Percentiles rank a stretch among this genome's conserved stretches.
These are phyloP conservation scores for Sugiyamaella qingdaonensis DNA, from an alignment of 805 yeast genomes.

Conservation along the genomic window DNA sequence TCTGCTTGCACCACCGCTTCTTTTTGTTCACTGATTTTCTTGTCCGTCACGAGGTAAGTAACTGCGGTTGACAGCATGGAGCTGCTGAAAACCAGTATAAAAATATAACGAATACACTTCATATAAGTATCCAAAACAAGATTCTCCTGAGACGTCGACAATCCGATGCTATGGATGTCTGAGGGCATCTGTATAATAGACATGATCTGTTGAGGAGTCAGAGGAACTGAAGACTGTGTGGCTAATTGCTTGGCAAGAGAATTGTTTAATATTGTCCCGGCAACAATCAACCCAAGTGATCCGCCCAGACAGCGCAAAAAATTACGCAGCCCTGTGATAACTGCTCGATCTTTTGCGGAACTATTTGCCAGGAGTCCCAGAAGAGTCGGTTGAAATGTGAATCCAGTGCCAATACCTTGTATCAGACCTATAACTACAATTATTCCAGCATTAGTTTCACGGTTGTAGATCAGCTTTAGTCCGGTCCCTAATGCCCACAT, in stretches of 20 bases:
- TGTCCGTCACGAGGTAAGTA: slow-evolving; percentile 19
- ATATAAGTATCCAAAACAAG: slow-evolving; percentile 19
- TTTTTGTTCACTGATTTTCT: not conserved
- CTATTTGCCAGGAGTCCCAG: slow-evolving; percentile 55
- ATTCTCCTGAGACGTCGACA: slow-evolving; percentile 7
- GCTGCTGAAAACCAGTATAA: slow-evolving; percentile 15
- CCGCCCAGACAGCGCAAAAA: slow-evolving; percentile 58
- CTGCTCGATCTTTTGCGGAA: slow-evolving; percentile 50
- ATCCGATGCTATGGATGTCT: slow-evolving; percentile 4
- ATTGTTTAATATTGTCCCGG: slow-evolving; percentile 24
- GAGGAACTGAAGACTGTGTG: slow-evolving; percentile 9
- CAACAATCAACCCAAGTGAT: slow-evolving; percentile 53
- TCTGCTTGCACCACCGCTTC: not conserved
- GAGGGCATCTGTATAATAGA: slow-evolving; percentile 14
- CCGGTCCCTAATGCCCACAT: slow-evolving; percentile 43
- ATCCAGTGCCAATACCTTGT: slow-evolving; percentile 45
- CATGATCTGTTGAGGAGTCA: slow-evolving; percentile 6
- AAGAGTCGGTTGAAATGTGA: slow-evolving; percentile 52
- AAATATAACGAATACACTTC: slow-evolving; percentile 16
- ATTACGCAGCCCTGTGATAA: slow-evolving; percentile 54
- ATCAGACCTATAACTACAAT: slow-evolving; percentile 36
- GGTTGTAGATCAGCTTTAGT: slow-evolving; percentile 36
- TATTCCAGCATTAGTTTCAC: slow-evolving; percentile 33
- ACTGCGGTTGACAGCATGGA: slow-evolving; percentile 13
- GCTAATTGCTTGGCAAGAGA: not conserved